phyloP scores from a whole-genome alignment of 164 flowering plant genomes.

The Chimonanthus salicifolius region DNA sequence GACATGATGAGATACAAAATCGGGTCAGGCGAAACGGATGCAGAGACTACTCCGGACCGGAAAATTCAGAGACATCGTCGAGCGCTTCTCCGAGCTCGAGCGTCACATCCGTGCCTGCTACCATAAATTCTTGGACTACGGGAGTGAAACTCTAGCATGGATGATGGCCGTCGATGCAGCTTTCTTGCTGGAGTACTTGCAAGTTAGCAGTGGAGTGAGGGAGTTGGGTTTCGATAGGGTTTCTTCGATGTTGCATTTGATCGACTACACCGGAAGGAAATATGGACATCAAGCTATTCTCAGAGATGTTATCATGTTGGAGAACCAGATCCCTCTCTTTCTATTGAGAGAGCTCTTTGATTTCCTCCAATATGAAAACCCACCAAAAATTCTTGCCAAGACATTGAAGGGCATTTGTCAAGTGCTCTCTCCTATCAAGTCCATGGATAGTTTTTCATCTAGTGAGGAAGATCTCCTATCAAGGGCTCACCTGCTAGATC shows the following conservation, averaged over 20 bases:
- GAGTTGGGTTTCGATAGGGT: neutral
- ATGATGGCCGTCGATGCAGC: conserved; percentile 11
- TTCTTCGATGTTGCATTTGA: neutral
- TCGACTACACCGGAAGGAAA: neutral
- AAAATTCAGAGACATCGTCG: conserved; percentile 6
- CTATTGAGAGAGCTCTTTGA: conserved; percentile 5
- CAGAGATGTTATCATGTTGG: conserved; percentile 12
- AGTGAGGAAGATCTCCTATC: neutral
- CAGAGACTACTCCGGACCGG: conserved; percentile 1
- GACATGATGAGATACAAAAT: conserved; percentile 16
- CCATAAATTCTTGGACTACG: conserved; percentile 10
- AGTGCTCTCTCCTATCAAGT: neutral
- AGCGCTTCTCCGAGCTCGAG: conserved; percentile 3
- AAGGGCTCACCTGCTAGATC: neutral
- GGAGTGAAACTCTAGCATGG: conserved; percentile 11
- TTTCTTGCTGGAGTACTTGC: conserved; percentile 12
- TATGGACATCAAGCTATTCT: conserved; percentile 2
- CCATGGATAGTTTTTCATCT: neutral
- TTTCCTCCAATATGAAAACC: neutral
- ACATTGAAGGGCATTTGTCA: conserved; percentile 2
- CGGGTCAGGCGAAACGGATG: conserved; percentile 2
- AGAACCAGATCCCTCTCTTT: conserved; percentile 17
- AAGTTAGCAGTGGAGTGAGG: neutral
- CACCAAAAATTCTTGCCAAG: neutral
- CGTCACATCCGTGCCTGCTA: conserved; percentile 6